phyloP scores from a whole-genome alignment of 148 eudicot species.

The Pharnaceum exiguum region DNA sequence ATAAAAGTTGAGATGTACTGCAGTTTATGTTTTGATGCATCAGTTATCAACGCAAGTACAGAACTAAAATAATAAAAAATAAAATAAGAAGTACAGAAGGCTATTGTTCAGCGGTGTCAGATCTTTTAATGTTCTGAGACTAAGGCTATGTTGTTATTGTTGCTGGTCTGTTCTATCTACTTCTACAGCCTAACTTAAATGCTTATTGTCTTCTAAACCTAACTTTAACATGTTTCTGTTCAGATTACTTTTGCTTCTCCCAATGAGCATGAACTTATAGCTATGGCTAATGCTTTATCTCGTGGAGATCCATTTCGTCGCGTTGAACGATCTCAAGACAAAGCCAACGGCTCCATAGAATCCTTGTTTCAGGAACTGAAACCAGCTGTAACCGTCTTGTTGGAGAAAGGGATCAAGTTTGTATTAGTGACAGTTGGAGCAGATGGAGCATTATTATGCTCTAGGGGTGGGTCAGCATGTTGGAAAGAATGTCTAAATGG shows the following conservation, averaged over 20 bases:
- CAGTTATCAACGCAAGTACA: too few species aligned
- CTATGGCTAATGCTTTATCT: slow-evolving; percentile 88
- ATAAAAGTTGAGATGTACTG: too few species aligned
- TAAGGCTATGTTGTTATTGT: too few species aligned
- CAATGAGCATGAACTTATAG: slow-evolving; percentile 85
- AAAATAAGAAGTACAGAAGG: too few species aligned
- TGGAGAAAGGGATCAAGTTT: slow-evolving; percentile 65
- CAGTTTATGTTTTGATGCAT: not conserved
- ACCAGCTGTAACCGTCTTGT: slow-evolving; percentile 61
- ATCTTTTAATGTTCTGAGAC: too few species aligned
- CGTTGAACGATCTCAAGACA: slow-evolving; percentile 25
- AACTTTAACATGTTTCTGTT: slow-evolving; percentile 1
- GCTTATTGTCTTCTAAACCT: not conserved
- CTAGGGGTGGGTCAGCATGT: slow-evolving; percentile 34
- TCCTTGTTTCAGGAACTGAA: slow-evolving; percentile 61
- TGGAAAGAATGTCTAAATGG: slow-evolving; percentile 18
- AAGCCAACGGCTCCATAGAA: slow-evolving; percentile 31
- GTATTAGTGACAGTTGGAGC: slow-evolving; percentile 75
- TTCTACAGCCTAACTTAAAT: not conserved
- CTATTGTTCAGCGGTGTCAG: too few species aligned
- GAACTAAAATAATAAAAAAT: too few species aligned
- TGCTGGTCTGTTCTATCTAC: not conserved
- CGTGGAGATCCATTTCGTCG: slow-evolving; percentile 33
- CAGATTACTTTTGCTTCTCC: slow-evolving; percentile 92
- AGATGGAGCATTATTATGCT: slow-evolving; percentile 70